Conservation (phyloP, 1,284 basidiomycete genomes). For the Fomitopsis betulina region DNA sequence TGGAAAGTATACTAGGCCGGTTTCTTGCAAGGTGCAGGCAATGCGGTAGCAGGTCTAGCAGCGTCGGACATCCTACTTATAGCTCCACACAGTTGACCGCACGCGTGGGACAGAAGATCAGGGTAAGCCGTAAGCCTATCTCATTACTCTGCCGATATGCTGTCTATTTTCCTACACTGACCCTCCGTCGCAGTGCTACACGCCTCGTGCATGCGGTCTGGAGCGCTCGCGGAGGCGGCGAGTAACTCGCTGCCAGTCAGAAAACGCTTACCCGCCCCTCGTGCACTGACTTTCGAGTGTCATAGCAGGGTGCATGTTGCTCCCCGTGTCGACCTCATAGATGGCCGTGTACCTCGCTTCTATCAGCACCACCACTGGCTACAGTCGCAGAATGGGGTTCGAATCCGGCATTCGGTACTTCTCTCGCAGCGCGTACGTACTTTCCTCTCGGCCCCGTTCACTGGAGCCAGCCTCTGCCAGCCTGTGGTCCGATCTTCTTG, state of each 20-base stretch:
- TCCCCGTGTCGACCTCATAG: background rate
- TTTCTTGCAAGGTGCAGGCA: too few species aligned
- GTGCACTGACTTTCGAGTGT: background rate
- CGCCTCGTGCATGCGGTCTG: background rate
- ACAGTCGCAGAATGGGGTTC: background rate
- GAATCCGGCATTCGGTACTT: background rate
- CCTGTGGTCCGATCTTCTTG: background rate
- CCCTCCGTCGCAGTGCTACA: background rate
- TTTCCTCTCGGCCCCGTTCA: background rate
- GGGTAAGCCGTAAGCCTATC: background rate
- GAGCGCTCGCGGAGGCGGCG: background rate
- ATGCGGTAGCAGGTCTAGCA: background rate
- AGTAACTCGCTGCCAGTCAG: background rate
- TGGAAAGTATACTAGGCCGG: too few species aligned
- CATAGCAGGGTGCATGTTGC: background rate
- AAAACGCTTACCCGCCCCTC: background rate
- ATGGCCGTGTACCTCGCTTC: background rate
- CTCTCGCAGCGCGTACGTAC: background rate
- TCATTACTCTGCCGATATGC: background rate
- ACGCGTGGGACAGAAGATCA: background rate
- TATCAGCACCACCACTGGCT: background rate
- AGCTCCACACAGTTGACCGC: background rate
- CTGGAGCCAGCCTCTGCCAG: background rate
- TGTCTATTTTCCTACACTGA: background rate
- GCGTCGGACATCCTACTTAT: background rate